Evolutionary conservation across 192 early-diverging fungal genomes (phyloP), one percentile per base, ranked within the genome.

Genomic region (Coemansia javaensis): DNA sequence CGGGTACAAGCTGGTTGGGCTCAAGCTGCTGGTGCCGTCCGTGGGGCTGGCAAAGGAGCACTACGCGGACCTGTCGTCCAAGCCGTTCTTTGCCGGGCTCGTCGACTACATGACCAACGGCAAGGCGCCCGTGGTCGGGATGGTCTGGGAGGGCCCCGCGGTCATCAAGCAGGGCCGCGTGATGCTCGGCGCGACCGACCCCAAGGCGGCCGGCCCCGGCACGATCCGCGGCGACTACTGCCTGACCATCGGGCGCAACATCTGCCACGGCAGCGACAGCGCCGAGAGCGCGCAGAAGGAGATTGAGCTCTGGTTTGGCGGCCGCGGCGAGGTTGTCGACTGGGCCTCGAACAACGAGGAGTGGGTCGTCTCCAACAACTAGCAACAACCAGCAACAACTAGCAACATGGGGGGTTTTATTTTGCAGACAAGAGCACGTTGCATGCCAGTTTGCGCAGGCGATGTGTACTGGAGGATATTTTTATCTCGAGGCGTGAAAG

Each of bases 71-170:
- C 79, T 88, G 39, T 84, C 80, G 57, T 67, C 75, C 52, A 81
- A 88, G 63, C 92, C 92, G 23, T 95, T 95, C 81, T 95, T 91
- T 76, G 73, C 56, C 16, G 88, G 90, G 23, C 80, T 95, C 24
- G 89, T 94, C 36, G 81, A 88, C 53, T 94, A 94, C 81, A 94
- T 94, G 85, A 90, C 89, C 39, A 85, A 82, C 57, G 92, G 92
- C 47, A 75, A 74, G 53, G 87, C 88, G 7, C 91, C 91, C 13
- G 90, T 92, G 51, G 75, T 90, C 56, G 83, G 77, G 53, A 83
- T 82, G 77, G 58, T 93, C 47, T 93, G 90, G 90, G 81, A 86
- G 66, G 90, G 89, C 17, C 81, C 78, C 36, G 84, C 88, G 59
- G 92, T 93, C 10, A 88, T 94, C 74, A 80, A 82, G 62, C 84